Evolutionary conservation across 345 rosid genomes (phyloP).

Genomic region (Lumnitzera racemosa): DNA sequence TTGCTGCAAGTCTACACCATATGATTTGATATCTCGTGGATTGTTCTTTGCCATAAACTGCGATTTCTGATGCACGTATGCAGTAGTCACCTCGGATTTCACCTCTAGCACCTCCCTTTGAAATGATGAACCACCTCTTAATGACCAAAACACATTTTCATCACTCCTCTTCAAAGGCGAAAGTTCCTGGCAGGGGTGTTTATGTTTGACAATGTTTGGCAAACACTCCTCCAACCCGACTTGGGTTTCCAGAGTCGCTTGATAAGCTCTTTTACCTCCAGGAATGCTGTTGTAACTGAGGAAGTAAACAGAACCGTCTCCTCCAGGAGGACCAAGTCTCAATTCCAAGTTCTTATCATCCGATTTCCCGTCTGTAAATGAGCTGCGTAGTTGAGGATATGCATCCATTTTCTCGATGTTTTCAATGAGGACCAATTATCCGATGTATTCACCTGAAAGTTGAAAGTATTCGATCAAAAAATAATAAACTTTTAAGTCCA

Average conservation of each 20-base stretch:
- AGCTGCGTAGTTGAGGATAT: slow-evolving; percentile 8
- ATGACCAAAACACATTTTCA: not conserved
- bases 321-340: slow-evolving; percentile 40
- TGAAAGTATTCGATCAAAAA: too few relatives aligned
- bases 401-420: slow-evolving; percentile 9
- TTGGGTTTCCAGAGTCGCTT: too few relatives aligned
- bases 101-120: not conserved
- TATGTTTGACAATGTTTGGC: slow-evolving; percentile 1
- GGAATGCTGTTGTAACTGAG: not conserved
- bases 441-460: too few relatives aligned
- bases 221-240: too few relatives aligned
- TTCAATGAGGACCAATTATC: too few relatives aligned
- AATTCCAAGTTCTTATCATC: slow-evolving; percentile 33
- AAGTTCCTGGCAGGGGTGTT: slow-evolving; percentile 3
- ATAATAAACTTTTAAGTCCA: too few relatives aligned
- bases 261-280: not conserved
- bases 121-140: not conserved
- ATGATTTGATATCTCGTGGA: slow-evolving; percentile 4
- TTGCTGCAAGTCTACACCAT: slow-evolving; percentile 12
- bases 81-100: not conserved
- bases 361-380: slow-evolving; percentile 6
- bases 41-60: not conserved
- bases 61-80: not conserved
- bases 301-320: slow-evolving; percentile 3
- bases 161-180: not conserved